Base-by-base conservation (phyloP, 257 asterid genomes). In the Plantago elongata region DNA sequence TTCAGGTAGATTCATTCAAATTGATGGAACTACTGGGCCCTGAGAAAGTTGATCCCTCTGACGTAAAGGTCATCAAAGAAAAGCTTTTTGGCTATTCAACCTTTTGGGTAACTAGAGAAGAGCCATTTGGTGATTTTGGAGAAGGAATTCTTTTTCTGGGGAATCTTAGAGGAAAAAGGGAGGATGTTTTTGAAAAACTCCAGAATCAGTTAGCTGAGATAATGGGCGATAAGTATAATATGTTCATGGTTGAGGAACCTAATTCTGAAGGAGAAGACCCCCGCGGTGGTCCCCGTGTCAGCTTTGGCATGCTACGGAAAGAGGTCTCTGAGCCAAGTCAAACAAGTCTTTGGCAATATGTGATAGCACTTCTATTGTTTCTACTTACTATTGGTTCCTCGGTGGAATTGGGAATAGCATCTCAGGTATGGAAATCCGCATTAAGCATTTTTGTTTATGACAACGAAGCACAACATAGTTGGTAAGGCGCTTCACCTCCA, bases 171-270 rank as follows among this genome's bases (percentile, higher is more conserved):
- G 97, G 97, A 67, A 81, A 84, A 65, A 79, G 86, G 74, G 97
- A 87, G 61, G 88, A 81, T 40, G 93, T 90, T 45, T 90, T 87
- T 59, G 63, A 84, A 42, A 90, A 83, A 79, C 96, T 90, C 73
- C 96, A 87, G 75, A 64, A 67, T 73, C 96, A 78, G 70, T 70
- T 90, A 70, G 67, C 72, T 48, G 97, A 85, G 63, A 75, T 82
- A 45, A 83, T 80, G 93, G 95, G 97, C 56, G 90, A 87, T 68
- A 90, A 87, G 74, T 90, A 90, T 81, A 90, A 87, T 65, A 71
- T 90, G 47, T 90, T 90, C 77, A 87, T 90, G 97, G 96, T 87
- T 63, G 97, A 90, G 82, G 97, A 90, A 74, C 97, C 97, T 51
- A 79, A 87, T 77, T 85, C 97, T 50, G 95, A 87, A 70, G 96